Evolutionary conservation across 371 early-diverging fungal genomes (phyloP).

Genomic region (Umbelopsis sp.): DNA sequence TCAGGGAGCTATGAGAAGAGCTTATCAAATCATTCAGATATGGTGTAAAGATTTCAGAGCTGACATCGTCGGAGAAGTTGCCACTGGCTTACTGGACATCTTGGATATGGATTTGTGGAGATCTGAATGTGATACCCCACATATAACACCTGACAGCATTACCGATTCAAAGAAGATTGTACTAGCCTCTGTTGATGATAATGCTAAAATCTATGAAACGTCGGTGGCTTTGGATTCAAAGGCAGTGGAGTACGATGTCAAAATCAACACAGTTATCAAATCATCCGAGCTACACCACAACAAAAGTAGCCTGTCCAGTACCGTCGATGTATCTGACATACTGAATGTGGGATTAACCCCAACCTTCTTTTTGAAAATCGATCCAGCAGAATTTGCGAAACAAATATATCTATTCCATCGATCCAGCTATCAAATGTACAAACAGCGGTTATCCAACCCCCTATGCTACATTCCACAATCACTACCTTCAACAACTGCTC

Average conservation of each 20-base stretch:
- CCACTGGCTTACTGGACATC: slow-evolving; percentile 38
- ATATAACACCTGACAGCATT: slow-evolving; percentile 8
- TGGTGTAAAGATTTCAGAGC: slow-evolving; percentile 36
- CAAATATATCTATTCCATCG: slow-evolving; percentile 75
- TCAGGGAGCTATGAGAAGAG: slow-evolving; percentile 19
- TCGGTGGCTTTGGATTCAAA: slow-evolving; percentile 8
- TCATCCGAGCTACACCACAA: neutral
- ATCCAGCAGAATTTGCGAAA: slow-evolving; percentile 68
- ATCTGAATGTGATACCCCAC: neutral
- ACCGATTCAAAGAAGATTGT: slow-evolving; percentile 30
- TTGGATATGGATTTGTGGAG: slow-evolving; percentile 27
- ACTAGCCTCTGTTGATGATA: slow-evolving; percentile 35
- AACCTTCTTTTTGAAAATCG: slow-evolving; percentile 61
- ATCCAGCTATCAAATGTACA: slow-evolving; percentile 35
- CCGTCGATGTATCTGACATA: slow-evolving; percentile 55
- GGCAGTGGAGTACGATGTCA: neutral
- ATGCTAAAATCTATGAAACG: slow-evolving; percentile 24
- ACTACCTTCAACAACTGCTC: slow-evolving; percentile 34
- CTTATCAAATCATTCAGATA: slow-evolving; percentile 34
- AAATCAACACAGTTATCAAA: slow-evolving; percentile 4
- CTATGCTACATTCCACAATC: slow-evolving; percentile 45
- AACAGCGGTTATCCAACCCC: slow-evolving; percentile 33
- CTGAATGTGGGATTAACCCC: slow-evolving; percentile 66
- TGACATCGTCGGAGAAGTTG: slow-evolving; percentile 50
- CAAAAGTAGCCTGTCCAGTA: neutral